These are phyloP conservation scores for Nepenthes alata DNA, from an alignment of 179 eudicot genomes.

Conservation along the genomic window DNA sequence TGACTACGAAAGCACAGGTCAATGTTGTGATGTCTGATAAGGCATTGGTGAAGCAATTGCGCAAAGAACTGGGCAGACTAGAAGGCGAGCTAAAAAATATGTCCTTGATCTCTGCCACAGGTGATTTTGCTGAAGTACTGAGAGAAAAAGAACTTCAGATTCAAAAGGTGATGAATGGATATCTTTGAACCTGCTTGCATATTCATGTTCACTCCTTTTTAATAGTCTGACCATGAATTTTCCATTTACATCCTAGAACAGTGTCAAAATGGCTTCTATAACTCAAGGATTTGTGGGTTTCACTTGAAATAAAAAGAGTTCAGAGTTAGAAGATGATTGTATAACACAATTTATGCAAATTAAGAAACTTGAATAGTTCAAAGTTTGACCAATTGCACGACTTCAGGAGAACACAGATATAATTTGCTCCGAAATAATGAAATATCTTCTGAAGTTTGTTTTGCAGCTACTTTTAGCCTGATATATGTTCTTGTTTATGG, in stretches of 20 bases:
- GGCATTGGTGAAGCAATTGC: constrained; percentile 57
- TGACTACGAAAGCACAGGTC: constrained; percentile 51
- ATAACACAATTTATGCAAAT: too few relatives aligned
- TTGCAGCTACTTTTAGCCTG: neutral
- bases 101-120: constrained; percentile 14
- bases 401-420: too few relatives aligned
- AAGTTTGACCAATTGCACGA: too few relatives aligned
- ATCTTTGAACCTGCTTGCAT: neutral
- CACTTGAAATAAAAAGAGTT: neutral
- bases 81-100: constrained; percentile 43
- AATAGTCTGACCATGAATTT: too few relatives aligned
- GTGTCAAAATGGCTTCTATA: neutral
- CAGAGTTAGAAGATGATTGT: too few relatives aligned
- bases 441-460: too few relatives aligned
- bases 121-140: constrained; percentile 26
- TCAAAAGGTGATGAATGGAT: constrained; percentile 35
- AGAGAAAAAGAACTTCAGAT: constrained; percentile 61
- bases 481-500: neutral
- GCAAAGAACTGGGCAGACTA: constrained; percentile 51
- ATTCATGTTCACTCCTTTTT: neutral
- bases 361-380: too few relatives aligned
- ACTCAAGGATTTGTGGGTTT: neutral
- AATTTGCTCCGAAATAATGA: too few relatives aligned
- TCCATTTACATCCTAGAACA: neutral
- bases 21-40: constrained; percentile 71